Base-by-base conservation (phyloP, 345 rosid species). In the Aquilaria sinensis region DNA sequence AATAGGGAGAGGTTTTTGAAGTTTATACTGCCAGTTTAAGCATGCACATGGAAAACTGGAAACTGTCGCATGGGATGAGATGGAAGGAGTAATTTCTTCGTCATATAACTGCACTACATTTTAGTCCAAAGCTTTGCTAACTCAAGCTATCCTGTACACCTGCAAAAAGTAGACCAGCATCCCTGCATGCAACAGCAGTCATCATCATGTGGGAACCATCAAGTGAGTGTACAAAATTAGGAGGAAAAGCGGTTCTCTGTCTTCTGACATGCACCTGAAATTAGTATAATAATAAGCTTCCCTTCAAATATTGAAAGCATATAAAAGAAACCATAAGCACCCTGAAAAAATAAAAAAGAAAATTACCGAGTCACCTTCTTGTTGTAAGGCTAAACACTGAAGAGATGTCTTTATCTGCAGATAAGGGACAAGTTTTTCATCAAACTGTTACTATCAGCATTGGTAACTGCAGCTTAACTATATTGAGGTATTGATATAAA, bases 151-250 rank as follows among this genome's bases (percentile, higher is more conserved):
- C 23, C 23, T 16, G 23, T 16, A 16, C 0, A 90, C 99, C 99
- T 74, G 97, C 99, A 85, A 94, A 94, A 77, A 74, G 75, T 66
- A 94, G 72, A 53, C 87, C 89, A n/a, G 96, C 95, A 58, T 86
- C 90, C 66, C 83, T 76, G 77, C 99, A 90, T 60, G 99, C 96
- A 71, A 94, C 74, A 53, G 99, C 97, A 60, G 99, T 94, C 99
- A 90, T 88, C 99, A 94, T 94, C 99, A 94, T 94, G 83, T 94
- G 99, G 61, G 99, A 76, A 53, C 97, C 96, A 8, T 94, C 99
- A 60, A 94, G 84, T 1, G 99, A 94, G 81, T 94, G 99, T 58
- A 94, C 96, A 71, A 85, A 94, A 68, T 94, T 94, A 1, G 99
- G 99, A 67, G 99, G 97, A 60, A 94, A 94, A 15, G 99, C 99